Conservation (phyloP, 169 alveolate species). For the Plasmodium blacklocki region DNA sequence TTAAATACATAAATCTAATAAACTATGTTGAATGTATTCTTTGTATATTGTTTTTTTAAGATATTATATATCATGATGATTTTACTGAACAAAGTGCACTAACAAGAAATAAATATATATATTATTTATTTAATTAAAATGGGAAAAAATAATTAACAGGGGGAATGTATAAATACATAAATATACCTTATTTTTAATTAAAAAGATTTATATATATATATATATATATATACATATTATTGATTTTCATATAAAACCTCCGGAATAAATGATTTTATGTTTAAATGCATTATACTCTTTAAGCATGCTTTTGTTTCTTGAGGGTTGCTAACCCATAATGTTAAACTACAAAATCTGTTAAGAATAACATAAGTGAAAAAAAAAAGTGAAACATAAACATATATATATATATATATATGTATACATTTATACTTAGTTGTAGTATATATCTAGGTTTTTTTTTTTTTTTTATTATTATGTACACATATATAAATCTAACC, state of each 20-base stretch:
- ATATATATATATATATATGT: not conserved
- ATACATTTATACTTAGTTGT: not conserved
- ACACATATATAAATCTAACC: slow-evolving; percentile 42
- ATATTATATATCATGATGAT: too few relatives aligned
- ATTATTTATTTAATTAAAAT: too few relatives aligned
- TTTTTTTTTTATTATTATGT: not conserved
- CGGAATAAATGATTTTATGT: slow-evolving; percentile 59
- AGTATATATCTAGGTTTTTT: not conserved
- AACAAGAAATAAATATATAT: too few relatives aligned
- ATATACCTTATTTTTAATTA: slow-evolving; percentile 2
- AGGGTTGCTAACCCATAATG: slow-evolving; percentile 78
- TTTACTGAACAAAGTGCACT: too few relatives aligned
- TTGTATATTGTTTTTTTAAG: too few relatives aligned
- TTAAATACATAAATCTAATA: too few relatives aligned
- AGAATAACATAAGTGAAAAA: not conserved
- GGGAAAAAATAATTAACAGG: too few relatives aligned
- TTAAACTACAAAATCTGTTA: slow-evolving; percentile 75
- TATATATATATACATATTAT: slow-evolving; percentile 5
- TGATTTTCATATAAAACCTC: slow-evolving; percentile 54
- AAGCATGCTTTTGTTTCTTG: slow-evolving; percentile 78
- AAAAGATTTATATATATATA: not conserved
- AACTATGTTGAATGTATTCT: too few relatives aligned
- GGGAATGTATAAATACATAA: too few relatives aligned
- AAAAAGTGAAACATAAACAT: not conserved
- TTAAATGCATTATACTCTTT: slow-evolving; percentile 59